Conservation (phyloP, 2,329 filamentous ascomycete species). For the Alternaria brassicicola region DNA sequence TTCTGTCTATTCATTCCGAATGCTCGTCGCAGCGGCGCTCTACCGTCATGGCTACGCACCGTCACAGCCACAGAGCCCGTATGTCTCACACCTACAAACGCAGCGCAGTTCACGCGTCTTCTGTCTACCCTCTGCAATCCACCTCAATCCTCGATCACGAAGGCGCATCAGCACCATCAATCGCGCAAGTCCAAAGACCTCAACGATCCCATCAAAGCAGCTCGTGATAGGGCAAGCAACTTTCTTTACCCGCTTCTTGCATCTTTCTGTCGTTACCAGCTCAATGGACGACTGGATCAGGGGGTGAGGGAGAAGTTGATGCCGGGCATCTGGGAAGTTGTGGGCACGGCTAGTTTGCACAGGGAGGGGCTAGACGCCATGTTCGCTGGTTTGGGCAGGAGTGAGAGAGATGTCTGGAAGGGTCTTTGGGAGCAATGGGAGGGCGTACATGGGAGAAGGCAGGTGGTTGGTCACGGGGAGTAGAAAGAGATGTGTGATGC, state of each 20-base stretch:
- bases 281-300: conserved; percentile 56
- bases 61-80: conserved; percentile 10
- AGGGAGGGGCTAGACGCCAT: conserved; percentile 43
- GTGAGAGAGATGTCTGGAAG: conserved; percentile 46
- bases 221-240: conserved; percentile 62
- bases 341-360: conserved; percentile 41
- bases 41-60: conserved; percentile 43
- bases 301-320: conserved; percentile 64
- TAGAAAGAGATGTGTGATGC: neutral
- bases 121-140: conserved; percentile 67
- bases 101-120: conserved; percentile 59
- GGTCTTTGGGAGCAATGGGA: conserved; percentile 47
- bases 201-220: conserved; percentile 65
- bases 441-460: conserved; percentile 30
- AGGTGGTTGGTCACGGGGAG: conserved; percentile 14
- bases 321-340: conserved; percentile 56
- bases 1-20: conserved; percentile 61
- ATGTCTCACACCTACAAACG: conserved; percentile 52
- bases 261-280: conserved; percentile 61
- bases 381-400: conserved; percentile 45
- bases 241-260: conserved; percentile 64
- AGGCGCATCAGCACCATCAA: conserved; percentile 42
- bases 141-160: conserved; percentile 61
- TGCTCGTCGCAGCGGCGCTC: conserved; percentile 30
- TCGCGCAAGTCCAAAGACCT: conserved; percentile 49